A percentile compares a stretch with the other conserved stretches of the same genome.
Conservation (phyloP, 2,329 filamentous ascomycete genomes). For the Calonectria pauciramosa region DNA sequence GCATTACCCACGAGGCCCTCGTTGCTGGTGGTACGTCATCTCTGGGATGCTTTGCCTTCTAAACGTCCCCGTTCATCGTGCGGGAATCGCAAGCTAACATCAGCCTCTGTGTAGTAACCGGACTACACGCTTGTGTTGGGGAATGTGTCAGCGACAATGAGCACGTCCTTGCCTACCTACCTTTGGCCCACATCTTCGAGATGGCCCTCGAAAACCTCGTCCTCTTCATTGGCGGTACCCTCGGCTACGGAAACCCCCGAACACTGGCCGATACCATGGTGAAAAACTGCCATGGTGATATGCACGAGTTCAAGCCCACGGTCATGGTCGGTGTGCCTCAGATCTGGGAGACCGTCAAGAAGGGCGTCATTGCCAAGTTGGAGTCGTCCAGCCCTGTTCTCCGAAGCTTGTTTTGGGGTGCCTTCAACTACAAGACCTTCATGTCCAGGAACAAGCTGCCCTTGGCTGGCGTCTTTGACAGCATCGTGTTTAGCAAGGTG, state of each 20-base stretch:
- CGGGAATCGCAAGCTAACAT: slow-evolving; percentile 34
- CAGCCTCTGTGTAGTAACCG: slow-evolving; percentile 69
- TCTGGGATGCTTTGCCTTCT: neutral
- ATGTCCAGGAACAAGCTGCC: slow-evolving; percentile 72
- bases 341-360: slow-evolving; percentile 97
- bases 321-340: slow-evolving; percentile 95
- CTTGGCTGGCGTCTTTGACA: slow-evolving; percentile 79
- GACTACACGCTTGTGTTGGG: slow-evolving; percentile 83
- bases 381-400: slow-evolving; percentile 78
- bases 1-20: slow-evolving; percentile 84
- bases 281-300: slow-evolving; percentile 92
- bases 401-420: slow-evolving; percentile 82
- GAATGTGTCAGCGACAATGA: slow-evolving; percentile 84
- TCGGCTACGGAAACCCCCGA: slow-evolving; percentile 93
- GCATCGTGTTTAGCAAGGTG: slow-evolving; percentile 91
- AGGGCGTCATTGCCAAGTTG: slow-evolving; percentile 88
- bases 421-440: slow-evolving; percentile 71
- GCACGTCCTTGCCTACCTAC: slow-evolving; percentile 88
- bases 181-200: slow-evolving; percentile 95
- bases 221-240: slow-evolving; percentile 88
- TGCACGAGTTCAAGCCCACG: slow-evolving; percentile 90
- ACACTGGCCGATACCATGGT: slow-evolving; percentile 90
- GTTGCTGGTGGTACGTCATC: slow-evolving; percentile 74
- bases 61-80: neutral
- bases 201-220: slow-evolving; percentile 95